phyloP scores from a whole-genome alignment of 257 asterid species.

The Fraxinus americana region DNA sequence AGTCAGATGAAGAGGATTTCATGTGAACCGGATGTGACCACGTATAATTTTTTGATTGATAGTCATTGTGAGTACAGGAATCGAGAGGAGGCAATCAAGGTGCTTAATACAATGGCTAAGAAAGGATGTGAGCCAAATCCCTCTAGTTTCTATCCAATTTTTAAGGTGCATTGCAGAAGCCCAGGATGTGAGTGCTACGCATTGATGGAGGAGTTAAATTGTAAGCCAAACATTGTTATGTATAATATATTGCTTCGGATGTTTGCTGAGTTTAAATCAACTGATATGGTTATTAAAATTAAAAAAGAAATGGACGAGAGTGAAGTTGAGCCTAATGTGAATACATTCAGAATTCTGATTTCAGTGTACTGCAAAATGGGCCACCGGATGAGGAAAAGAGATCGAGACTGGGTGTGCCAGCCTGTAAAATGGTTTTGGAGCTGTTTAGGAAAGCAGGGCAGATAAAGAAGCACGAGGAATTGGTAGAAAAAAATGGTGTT shows the following conservation, averaged over 20 bases:
- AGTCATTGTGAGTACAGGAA: conserved; percentile 76
- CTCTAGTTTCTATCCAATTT: conserved; percentile 67
- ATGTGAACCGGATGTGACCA: conserved; percentile 70
- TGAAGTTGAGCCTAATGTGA: conserved; percentile 80
- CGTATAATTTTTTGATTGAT: conserved; percentile 79
- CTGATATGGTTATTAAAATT: conserved; percentile 85
- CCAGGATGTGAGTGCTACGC: conserved; percentile 81
- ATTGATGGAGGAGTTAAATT: conserved; percentile 74
- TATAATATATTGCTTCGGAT: conserved; percentile 82
- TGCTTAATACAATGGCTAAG: conserved; percentile 62
- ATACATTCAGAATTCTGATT: conserved; percentile 66
- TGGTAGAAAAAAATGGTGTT: conserved; percentile 77
- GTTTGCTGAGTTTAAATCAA: conserved; percentile 72
- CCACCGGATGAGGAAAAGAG: conserved; percentile 89
- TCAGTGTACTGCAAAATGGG: conserved; percentile 78
- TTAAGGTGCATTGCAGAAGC: conserved; percentile 70
- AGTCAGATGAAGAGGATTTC: conserved; percentile 83
- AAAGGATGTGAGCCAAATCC: conserved; percentile 68
- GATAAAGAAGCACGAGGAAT: conserved; percentile 84
- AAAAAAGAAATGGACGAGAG: conserved; percentile 80
- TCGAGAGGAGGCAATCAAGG: conserved; percentile 74
- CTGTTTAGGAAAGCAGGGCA: conserved; percentile 83
- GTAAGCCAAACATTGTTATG: conserved; percentile 67
- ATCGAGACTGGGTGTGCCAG: conserved; percentile 57
- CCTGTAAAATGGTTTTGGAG: conserved; percentile 71